phyloP scores from a whole-genome alignment of 164 flowering plant genomes.

The Nelumbo lutea region DNA sequence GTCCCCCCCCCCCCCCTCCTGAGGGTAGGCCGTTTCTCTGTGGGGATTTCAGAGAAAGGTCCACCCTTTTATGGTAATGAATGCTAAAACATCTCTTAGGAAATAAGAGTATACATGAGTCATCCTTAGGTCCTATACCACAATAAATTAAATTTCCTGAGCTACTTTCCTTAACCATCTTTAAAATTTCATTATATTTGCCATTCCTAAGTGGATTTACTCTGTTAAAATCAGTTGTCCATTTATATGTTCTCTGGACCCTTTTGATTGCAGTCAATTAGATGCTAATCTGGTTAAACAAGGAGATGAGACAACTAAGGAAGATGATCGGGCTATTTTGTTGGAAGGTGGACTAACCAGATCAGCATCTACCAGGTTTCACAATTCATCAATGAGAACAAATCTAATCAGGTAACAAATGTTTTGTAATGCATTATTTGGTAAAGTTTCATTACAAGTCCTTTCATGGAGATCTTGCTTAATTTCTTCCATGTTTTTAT shows the following conservation, averaged over 20 bases:
- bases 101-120: no score
- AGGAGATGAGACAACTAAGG: conserved; percentile 58
- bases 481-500: conserved; percentile 1
- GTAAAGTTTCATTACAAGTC: background rate
- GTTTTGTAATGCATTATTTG: background rate
- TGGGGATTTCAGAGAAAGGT: no score
- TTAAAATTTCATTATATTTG: no score
- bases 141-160: no score
- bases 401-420: conserved; percentile 59
- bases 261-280: conserved; percentile 61
- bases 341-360: conserved; percentile 89
- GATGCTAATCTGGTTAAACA: conserved; percentile 77
- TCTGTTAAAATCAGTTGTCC: no score
- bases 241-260: background rate
- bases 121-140: no score
- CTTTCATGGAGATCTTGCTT: background rate
- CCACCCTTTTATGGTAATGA: no score
- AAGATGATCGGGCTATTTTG: conserved; percentile 81
- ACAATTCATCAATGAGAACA: conserved; percentile 55
- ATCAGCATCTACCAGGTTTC: conserved; percentile 66
- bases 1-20: no score
- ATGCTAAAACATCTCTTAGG: no score
- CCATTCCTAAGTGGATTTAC: no score
- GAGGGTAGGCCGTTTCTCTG: no score
- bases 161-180: no score